Evolutionary conservation across 2,329 filamentous ascomycete genomes (phyloP).

Genomic region (Cladophialophora exuberans): DNA sequence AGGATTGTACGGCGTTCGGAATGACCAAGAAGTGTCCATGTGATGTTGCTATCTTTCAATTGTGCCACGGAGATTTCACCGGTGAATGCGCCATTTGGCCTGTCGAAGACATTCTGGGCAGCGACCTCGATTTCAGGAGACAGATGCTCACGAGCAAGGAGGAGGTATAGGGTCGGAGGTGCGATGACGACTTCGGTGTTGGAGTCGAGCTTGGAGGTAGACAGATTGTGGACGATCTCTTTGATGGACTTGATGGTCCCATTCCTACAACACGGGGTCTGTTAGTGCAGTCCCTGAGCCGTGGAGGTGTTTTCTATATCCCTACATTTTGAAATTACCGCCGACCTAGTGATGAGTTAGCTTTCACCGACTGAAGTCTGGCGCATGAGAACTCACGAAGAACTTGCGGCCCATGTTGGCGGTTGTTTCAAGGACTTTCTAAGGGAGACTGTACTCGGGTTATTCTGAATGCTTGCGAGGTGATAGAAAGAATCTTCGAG

Average conservation of each 20-base stretch:
- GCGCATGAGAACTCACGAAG: constrained; percentile 63
- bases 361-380: not conserved
- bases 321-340: constrained; percentile 99
- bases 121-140: constrained; percentile 79
- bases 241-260: constrained; percentile 87
- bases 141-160: constrained; percentile 78
- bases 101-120: constrained; percentile 96
- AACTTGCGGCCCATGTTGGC: constrained; percentile 89
- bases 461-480: too few species aligned
- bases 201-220: constrained; percentile 65
- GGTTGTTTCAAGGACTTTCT: not conserved
- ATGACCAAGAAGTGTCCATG: constrained; percentile 92
- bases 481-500: not conserved
- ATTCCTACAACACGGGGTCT: constrained; percentile 67
- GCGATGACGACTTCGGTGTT: constrained; percentile 87
- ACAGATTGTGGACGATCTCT: constrained; percentile 86
- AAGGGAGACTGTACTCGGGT: too few species aligned
- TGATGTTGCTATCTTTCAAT: constrained; percentile 84
- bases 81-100: constrained; percentile 94
- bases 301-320: constrained; percentile 15
- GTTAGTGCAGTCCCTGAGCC: too few species aligned
- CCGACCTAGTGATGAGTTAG: constrained; percentile 48
- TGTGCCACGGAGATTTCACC: constrained; percentile 93
- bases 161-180: constrained; percentile 87
- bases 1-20: constrained; percentile 91